Base-by-base conservation (phyloP, 768 basidiomycete genomes). In the Leccinellum rugosiceps region DNA sequence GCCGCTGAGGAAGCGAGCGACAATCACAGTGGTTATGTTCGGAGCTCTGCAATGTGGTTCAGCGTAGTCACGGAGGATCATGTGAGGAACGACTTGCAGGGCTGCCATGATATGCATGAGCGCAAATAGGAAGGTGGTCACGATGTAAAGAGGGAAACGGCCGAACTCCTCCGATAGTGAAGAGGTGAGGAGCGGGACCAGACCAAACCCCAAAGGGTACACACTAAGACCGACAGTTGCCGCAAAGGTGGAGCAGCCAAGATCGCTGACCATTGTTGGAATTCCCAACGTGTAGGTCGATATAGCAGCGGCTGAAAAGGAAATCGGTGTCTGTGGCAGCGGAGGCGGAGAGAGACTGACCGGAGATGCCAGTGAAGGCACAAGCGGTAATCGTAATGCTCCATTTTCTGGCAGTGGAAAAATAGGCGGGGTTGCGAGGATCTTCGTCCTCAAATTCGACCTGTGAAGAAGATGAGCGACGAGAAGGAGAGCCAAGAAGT, bases 81-180 rank as follows among this genome's bases (percentile, higher is more conserved):
- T 9, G 9, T 14, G 23, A 5, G 47, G 9, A n/a, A 6, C 3
- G 38, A 68, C 70, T 59, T 56, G 56, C 72, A 73, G 53, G 23
- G 73, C 73, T 17, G 56, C 62, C 61, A 66, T 76, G 57, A 86
- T 59, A 62, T 81, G 85, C 73, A 79, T 81, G 23, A 78, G 60
- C 25, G 78, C 63, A 62, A 85, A 84, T 10, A 80, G 76, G 26
- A 80, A 63, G 11, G 70, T 71, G 2, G 83, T 84, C 31, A 69
- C 74, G 17, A 84, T 65, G 59, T 87, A 88, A 2, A 89, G 58
- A 1, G 81, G 84, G 50, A 80, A 80, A 43, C 87, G 72, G 13
- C 87, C 88, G 56, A 88, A 83, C 64, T 90, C 88, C 64, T 90
- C 88, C 65, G 86, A 87, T 60, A 88, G 80, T 0, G 87, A 80